Percentiles rank a stretch among this genome's conserved stretches.
Conservation (phyloP, 2,329 filamentous ascomycete species). For the Coniochaeta pulveracea region DNA sequence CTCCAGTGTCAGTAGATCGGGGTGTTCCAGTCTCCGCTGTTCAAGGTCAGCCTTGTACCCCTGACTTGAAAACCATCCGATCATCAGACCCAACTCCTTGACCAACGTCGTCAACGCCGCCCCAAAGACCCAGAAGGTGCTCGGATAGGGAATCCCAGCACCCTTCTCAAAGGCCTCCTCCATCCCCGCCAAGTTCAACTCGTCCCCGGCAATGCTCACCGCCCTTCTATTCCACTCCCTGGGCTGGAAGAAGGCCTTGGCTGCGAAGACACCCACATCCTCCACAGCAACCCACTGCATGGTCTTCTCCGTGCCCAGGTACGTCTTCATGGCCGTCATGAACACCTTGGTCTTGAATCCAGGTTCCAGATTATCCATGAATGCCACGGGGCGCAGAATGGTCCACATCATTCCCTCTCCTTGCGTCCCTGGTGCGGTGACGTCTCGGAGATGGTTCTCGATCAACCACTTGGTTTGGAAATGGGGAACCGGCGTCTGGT, state of each 20-base stretch:
- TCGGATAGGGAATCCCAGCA: constrained; percentile 15
- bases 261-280: constrained; percentile 34
- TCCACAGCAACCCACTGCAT: constrained; percentile 28
- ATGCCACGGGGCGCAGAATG: constrained; percentile 49
- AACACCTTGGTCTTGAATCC: constrained; percentile 24
- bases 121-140: constrained; percentile 18
- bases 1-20: constrained; percentile 19
- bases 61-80: constrained; percentile 22
- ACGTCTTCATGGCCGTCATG: constrained; percentile 19
- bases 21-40: constrained; percentile 17
- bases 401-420: constrained; percentile 42
- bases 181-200: constrained; percentile 24
- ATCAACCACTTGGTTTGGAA: constrained; percentile 51
- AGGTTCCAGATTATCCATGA: constrained; percentile 42
- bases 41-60: constrained; percentile 21
- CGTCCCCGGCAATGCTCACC: constrained; percentile 31
- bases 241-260: constrained; percentile 27
- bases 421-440: constrained; percentile 10
- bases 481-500: constrained; percentile 46
- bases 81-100: constrained; percentile 19
- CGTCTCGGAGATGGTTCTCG: constrained; percentile 47
- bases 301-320: constrained; percentile 17
- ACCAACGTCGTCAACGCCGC: constrained; percentile 17
- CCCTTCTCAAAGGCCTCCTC: constrained; percentile 14
- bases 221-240: constrained; percentile 22